phyloP scores from a whole-genome alignment of 495 filamentous ascomycete genomes.

The Hypoxylon rickii region DNA sequence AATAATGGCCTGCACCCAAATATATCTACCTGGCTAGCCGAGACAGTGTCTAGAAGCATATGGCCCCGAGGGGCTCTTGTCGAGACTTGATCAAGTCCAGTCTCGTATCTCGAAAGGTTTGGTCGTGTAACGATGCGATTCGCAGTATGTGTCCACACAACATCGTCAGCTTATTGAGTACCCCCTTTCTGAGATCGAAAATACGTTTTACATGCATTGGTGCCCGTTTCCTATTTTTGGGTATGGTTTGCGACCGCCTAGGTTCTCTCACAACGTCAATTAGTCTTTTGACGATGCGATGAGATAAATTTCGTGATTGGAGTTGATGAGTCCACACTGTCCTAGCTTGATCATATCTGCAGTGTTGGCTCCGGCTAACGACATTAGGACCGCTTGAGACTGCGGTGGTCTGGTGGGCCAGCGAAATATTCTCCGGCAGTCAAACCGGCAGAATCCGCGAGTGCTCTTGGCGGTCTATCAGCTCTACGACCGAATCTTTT shows the following conservation, averaged over 20 bases:
- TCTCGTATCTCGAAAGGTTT: slow-evolving; percentile 11
- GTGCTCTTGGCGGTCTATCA: slow-evolving; percentile 2
- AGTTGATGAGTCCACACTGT: neutral
- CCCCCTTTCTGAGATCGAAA: neutral
- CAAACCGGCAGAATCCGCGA: slow-evolving; percentile 4
- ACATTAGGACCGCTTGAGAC: too few relatives aligned
- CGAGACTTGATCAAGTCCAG: slow-evolving; percentile 3
- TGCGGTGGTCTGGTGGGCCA: neutral
- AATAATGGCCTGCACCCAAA: neutral
- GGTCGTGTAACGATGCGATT: slow-evolving; percentile 27
- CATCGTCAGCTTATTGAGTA: slow-evolving; percentile 18
- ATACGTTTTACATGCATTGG: slow-evolving; percentile 6
- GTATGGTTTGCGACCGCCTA: too few relatives aligned
- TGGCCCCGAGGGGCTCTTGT: neutral
- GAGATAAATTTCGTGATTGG: neutral
- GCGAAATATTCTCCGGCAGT: neutral
- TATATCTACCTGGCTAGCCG: neutral
- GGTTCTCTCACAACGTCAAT: neutral
- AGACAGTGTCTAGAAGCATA: neutral
- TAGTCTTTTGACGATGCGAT: neutral
- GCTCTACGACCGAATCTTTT: neutral
- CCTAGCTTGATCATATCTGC: neutral
- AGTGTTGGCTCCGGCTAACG: neutral
- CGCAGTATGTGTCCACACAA: slow-evolving; percentile 4
- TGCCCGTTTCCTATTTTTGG: slow-evolving; percentile 2